These are phyloP conservation scores for Phlebiopsis flavidoalba DNA, from an alignment of 768 basidiomycete species.

Conservation along the genomic window DNA sequence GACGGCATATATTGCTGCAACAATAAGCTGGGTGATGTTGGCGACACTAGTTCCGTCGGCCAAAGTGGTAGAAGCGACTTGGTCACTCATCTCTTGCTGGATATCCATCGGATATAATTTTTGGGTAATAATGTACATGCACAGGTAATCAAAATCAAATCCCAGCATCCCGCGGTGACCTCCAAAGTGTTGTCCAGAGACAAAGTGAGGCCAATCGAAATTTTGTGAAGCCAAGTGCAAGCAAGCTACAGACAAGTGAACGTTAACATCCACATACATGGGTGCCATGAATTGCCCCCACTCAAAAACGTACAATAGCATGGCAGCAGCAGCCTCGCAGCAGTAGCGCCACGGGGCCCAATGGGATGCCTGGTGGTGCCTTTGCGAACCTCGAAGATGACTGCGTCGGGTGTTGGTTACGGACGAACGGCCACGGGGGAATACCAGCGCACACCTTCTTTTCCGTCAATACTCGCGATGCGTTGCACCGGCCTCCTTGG, in stretches of 20 bases:
- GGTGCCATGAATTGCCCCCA: slow-evolving; percentile 4
- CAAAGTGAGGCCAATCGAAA: slow-evolving; percentile 72
- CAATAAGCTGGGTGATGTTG: too few relatives aligned
- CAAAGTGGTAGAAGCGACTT: too few relatives aligned
- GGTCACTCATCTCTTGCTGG: too few relatives aligned
- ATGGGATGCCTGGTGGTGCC: slow-evolving; percentile 48
- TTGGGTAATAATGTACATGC: background rate
- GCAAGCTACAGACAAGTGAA: slow-evolving; percentile 35
- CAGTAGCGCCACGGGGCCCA: slow-evolving; percentile 57
- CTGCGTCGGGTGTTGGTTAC: slow-evolving; percentile 13
- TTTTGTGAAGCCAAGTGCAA: slow-evolving; percentile 78
- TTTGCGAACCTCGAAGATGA: slow-evolving; percentile 11
- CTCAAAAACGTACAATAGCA: slow-evolving; percentile 62
- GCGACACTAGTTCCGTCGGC: too few relatives aligned
- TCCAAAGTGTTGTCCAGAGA: slow-evolving; percentile 81
- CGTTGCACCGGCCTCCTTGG: slow-evolving; percentile 72
- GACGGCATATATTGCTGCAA: too few relatives aligned
- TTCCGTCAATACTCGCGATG: slow-evolving; percentile 77
- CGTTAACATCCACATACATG: slow-evolving; percentile 4
- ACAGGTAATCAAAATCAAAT: slow-evolving; percentile 36
- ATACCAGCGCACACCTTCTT: slow-evolving; percentile 81
- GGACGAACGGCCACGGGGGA: slow-evolving; percentile 51
- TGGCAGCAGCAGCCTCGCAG: slow-evolving; percentile 70
- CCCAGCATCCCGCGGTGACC: slow-evolving; percentile 76
- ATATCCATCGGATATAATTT: background rate